Base-by-base conservation (phyloP, 2,329 filamentous ascomycete genomes). In the Apiospora saccharicola region DNA sequence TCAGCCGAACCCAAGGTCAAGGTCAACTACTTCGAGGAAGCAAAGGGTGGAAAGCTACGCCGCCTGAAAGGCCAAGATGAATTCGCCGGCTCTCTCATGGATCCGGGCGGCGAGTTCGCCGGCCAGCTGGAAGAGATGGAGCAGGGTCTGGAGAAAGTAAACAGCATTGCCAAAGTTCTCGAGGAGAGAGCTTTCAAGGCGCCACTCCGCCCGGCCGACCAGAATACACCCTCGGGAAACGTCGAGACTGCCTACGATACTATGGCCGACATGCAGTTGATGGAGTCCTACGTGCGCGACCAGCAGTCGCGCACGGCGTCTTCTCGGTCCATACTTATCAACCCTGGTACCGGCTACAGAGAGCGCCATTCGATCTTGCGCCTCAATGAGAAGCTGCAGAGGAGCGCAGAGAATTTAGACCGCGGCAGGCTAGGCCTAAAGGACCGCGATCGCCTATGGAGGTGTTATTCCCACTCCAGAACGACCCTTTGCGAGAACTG, bases 1-100 rank as follows among this genome's bases (percentile, higher is more conserved):
- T 72, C 34, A 57, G 73, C 51, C 53, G 72, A 74, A 57, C 75
- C 77, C 19, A 68, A 72, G 71, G 64, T 77, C 8, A 74, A 80
- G 3, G 81, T 88, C 14, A 82, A 83, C 12, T 88, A 83, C 76
- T 89, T 87, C 73, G 86, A 89, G 71, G 84, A 88, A 76, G 82
- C 82, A 19, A 80, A 81, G 3, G 75, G 79, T 44, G 83, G 83
- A 43, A 75, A 77, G 10, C 75, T 86, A 16, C 82, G 78, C 22
- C 82, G 83, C 74, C 78, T 88, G 24, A 74, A 76, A 13, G 76
- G 80, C 72, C 79, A 83, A 68, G 79, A 84, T n/a, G 83, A 82
- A 10, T 86, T 86, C 72, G 80, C 77, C 46, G 77, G 82, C 30
- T 83, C 84, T 0, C 71, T 87, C 6, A 77, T 67, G n/a, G 81